These are phyloP conservation scores for Rhodomyrtus tomentosa DNA, from an alignment of 345 rosid species.

Conservation along the genomic window DNA sequence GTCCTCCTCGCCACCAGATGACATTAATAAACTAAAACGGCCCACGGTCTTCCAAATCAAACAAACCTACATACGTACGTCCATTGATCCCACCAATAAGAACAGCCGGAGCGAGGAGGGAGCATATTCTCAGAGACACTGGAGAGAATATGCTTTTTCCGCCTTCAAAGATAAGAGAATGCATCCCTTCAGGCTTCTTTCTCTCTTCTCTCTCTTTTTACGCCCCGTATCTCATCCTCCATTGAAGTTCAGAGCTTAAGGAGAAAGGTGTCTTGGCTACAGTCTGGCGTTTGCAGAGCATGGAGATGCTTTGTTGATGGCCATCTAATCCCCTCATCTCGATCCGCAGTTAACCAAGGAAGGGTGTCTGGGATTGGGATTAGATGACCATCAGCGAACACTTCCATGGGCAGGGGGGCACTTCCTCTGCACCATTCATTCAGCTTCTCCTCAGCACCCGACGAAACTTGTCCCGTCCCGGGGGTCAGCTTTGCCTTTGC, in stretches of 20 bases:
- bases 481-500: neutral
- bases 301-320: slow-evolving; percentile 3
- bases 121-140: neutral
- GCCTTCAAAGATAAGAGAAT: neutral
- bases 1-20: too few species aligned
- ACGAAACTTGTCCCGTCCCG: neutral
- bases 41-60: neutral
- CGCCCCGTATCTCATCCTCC: neutral
- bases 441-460: neutral
- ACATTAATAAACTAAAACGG: neutral
- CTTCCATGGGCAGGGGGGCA: neutral
- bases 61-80: neutral
- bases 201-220: too few species aligned
- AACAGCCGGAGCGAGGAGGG: neutral
- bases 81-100: neutral
- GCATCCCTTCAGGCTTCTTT: neutral
- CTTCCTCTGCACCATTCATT: neutral
- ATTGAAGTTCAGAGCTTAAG: neutral
- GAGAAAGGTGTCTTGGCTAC: neutral
- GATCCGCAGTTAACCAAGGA: neutral
- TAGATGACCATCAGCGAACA: slow-evolving; percentile 4
- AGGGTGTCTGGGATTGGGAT: neutral
- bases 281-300: neutral
- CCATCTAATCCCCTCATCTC: neutral
- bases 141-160: neutral